A percentile compares a stretch with the other conserved stretches of the same genome.
These are phyloP conservation scores for Dipteronia dyeriana DNA, from an alignment of 345 rosid genomes.

Conservation along the genomic window DNA sequence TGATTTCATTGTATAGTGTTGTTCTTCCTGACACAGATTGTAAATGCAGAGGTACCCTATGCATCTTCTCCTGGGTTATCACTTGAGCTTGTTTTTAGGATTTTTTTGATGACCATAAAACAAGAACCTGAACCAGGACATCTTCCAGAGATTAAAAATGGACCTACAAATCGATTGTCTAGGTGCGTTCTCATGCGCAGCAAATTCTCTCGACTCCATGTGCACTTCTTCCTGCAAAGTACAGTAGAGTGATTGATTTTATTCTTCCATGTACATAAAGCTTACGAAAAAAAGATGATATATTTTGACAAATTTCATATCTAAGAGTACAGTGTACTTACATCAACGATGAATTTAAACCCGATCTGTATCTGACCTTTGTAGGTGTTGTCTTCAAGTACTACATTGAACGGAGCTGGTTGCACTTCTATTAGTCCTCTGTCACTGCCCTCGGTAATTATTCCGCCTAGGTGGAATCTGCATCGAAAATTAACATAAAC, in stretches of 20 bases:
- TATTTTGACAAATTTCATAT: neutral
- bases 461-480: constrained; percentile 75
- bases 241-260: neutral
- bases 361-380: constrained; percentile 69
- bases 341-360: constrained; percentile 60
- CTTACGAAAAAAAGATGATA: neutral
- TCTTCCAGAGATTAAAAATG: constrained; percentile 39
- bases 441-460: constrained; percentile 59
- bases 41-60: neutral
- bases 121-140: constrained; percentile 48
- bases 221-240: constrained; percentile 42
- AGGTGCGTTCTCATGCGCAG: constrained; percentile 23
- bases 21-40: neutral
- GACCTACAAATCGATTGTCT: constrained; percentile 30
- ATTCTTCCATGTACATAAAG: neutral
- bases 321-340: constrained; percentile 22
- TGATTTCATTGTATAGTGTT: neutral
- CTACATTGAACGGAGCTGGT: constrained; percentile 68
- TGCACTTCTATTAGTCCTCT: constrained; percentile 52
- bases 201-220: constrained; percentile 28
- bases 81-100: constrained; percentile 18
- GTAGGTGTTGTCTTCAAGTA: constrained; percentile 73
- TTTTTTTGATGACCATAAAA: neutral
- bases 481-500: neutral
- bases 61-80: constrained; percentile 9